phyloP scores from a whole-genome alignment of 2,329 filamentous ascomycete species.

The Atkinsonella hypoxylon region DNA sequence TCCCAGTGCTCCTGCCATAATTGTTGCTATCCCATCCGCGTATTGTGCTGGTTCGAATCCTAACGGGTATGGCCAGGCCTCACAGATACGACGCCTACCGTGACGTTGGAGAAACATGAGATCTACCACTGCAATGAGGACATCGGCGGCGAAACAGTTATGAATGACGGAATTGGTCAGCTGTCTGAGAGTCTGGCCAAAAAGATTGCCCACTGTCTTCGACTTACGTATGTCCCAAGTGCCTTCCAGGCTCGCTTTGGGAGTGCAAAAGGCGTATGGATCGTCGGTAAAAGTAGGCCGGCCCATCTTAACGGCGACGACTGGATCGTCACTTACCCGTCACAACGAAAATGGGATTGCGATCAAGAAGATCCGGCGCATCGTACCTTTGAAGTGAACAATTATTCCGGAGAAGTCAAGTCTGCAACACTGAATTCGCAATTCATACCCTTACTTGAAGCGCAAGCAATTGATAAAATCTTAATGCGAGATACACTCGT shows the following conservation, averaged over 20 bases:
- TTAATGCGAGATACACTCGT: conserved; percentile 37
- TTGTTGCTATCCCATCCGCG: background rate
- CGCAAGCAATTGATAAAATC: conserved; percentile 36
- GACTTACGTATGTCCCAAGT: conserved; percentile 42
- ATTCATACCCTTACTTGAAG: conserved; percentile 55
- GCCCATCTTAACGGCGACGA: conserved; percentile 26
- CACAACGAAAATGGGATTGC: conserved; percentile 57
- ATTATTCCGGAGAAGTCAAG: conserved; percentile 18
- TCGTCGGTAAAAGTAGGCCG: conserved; percentile 31
- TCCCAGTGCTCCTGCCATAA: no score
- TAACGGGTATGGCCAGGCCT: conserved; percentile 25
- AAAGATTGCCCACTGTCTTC: conserved; percentile 37
- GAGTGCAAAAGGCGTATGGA: conserved; percentile 66
- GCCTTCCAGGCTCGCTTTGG: conserved; percentile 60
- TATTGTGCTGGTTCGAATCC: no score
- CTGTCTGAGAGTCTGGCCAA: conserved; percentile 51
- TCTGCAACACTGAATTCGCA: conserved; percentile 52
- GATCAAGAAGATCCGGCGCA: conserved; percentile 35
- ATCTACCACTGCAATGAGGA: conserved; percentile 29
- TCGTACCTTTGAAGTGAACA: conserved; percentile 54
- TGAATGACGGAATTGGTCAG: conserved; percentile 55
- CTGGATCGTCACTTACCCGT: conserved; percentile 56
- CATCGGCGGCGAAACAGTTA: conserved; percentile 29
- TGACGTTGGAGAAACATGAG: conserved; percentile 33
- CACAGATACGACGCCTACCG: conserved; percentile 35